Evolutionary conservation across 306 rosid species (phyloP).

Genomic region (Prunus armeniaca): DNA sequence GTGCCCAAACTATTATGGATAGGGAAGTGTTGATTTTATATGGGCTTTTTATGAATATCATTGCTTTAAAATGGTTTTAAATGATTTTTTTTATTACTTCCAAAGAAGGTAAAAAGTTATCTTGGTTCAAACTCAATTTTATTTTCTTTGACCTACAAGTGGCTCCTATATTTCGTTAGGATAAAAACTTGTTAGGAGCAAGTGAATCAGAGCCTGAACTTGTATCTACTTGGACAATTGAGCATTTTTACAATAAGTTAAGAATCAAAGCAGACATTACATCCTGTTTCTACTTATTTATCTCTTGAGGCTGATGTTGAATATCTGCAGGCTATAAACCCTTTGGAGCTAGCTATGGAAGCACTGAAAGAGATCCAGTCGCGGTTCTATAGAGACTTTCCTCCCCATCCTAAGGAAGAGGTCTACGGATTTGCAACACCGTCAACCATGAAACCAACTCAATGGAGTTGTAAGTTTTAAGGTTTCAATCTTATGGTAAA

Average conservation of each 20-base stretch:
- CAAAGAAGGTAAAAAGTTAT: neutral
- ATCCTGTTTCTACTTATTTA: constrained; percentile 14
- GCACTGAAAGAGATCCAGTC: constrained; percentile 81
- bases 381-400: constrained; percentile 77
- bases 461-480: constrained; percentile 81
- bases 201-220: neutral
- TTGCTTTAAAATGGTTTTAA: neutral
- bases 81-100: neutral
- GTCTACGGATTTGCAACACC: constrained; percentile 85
- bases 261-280: neutral
- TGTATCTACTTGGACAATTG: neutral
- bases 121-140: neutral
- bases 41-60: neutral
- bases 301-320: constrained; percentile 17
- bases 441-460: constrained; percentile 98
- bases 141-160: neutral
- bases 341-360: constrained; percentile 87
- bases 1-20: neutral
- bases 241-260: neutral
- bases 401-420: constrained; percentile 87
- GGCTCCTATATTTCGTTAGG: neutral
- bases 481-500: neutral
- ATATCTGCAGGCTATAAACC: constrained; percentile 74
- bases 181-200: neutral
- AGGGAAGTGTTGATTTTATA: neutral